phyloP scores from a whole-genome alignment of 164 flowering plant genomes.

The Macadamia tetraphylla region DNA sequence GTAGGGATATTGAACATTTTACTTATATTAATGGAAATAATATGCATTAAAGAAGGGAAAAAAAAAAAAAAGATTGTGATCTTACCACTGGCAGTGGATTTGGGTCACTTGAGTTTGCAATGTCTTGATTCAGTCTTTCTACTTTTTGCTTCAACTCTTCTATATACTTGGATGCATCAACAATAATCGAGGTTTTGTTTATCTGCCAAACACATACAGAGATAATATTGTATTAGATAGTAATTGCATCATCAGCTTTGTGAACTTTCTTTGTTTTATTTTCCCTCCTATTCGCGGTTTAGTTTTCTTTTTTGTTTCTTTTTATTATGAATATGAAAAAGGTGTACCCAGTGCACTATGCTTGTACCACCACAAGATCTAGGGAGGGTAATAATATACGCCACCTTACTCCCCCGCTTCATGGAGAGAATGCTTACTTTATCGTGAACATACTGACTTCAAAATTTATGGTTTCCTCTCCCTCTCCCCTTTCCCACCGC shows the following conservation, averaged over 20 bases:
- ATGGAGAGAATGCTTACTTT: too few species aligned
- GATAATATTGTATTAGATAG: background rate
- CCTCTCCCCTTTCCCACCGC: too few species aligned
- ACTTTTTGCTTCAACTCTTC: slow-evolving; percentile 73
- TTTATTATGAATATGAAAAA: too few species aligned
- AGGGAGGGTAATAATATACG: too few species aligned
- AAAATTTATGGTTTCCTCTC: too few species aligned
- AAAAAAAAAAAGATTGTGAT: background rate
- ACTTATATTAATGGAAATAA: background rate
- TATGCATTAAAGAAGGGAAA: background rate
- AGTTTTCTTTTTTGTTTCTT: too few species aligned
- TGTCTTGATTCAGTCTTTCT: slow-evolving; percentile 62
- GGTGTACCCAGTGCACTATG: too few species aligned
- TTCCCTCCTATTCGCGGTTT: too few species aligned
- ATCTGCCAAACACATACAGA: slow-evolving; percentile 35
- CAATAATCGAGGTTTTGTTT: slow-evolving; percentile 58
- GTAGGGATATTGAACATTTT: background rate
- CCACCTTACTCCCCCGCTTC: too few species aligned
- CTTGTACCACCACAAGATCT: too few species aligned
- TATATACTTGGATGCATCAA: slow-evolving; percentile 81
- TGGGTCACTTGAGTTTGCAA: slow-evolving; percentile 24
- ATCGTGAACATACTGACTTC: too few species aligned
- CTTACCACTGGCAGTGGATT: slow-evolving; percentile 36
- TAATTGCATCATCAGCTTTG: slow-evolving; percentile 4
- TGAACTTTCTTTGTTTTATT: background rate